phyloP scores from a whole-genome alignment of 2,329 filamentous ascomycete species.

The Periconia digitata region DNA sequence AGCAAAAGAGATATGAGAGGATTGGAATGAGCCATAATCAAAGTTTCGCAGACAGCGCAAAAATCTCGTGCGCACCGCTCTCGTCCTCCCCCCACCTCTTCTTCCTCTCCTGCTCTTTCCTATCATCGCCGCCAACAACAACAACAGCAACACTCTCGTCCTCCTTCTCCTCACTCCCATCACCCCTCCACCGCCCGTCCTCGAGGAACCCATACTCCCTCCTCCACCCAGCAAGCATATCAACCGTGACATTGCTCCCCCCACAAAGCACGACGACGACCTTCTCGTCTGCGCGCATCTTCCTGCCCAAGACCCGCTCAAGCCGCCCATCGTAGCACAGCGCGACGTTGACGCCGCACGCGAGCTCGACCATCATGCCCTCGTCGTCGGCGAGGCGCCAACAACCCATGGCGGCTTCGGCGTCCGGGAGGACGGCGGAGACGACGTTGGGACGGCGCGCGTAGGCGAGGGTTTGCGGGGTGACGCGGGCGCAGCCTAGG shows the following conservation, averaged over 20 bases:
- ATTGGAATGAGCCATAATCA: too few relatives aligned
- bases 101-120: background rate
- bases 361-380: slow-evolving; percentile 76
- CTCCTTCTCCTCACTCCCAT: background rate
- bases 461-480: slow-evolving; percentile 67
- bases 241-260: slow-evolving; percentile 54
- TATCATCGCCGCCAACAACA: background rate
- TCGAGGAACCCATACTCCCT: slow-evolving; percentile 37
- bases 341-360: slow-evolving; percentile 81
- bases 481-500: slow-evolving; percentile 73
- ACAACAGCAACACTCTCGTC: background rate
- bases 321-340: slow-evolving; percentile 66
- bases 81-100: background rate
- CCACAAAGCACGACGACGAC: slow-evolving; percentile 87
- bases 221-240: slow-evolving; percentile 55
- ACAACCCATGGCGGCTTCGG: slow-evolving; percentile 77
- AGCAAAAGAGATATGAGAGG: too few relatives aligned
- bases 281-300: slow-evolving; percentile 66
- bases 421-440: slow-evolving; percentile 68
- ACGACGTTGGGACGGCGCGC: slow-evolving; percentile 57
- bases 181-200: background rate
- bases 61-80: background rate
- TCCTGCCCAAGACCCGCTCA: slow-evolving; percentile 60
- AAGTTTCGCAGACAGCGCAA: background rate
- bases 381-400: slow-evolving; percentile 81